These are phyloP conservation scores for Colletotrichum aenigma DNA, from an alignment of 2,329 filamentous ascomycete genomes.

Conservation along the genomic window DNA sequence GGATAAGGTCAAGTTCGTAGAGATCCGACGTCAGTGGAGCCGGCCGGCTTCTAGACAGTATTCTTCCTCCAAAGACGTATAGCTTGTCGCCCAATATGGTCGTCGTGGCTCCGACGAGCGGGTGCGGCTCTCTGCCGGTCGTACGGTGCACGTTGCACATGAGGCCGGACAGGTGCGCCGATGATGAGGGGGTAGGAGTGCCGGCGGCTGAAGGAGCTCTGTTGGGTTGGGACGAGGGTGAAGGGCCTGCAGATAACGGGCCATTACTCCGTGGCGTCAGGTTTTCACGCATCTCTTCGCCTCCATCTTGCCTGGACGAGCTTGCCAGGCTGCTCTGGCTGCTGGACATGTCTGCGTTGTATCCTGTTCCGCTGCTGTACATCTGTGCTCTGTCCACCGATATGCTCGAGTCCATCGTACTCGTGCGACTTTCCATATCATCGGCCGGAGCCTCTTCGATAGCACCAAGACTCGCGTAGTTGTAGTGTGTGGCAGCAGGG, in stretches of 20 bases:
- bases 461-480: constrained; percentile 29
- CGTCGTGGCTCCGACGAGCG: constrained; percentile 92
- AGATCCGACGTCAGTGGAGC: constrained; percentile 84
- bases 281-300: constrained; percentile 49
- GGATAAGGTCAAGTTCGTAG: constrained; percentile 91
- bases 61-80: constrained; percentile 93
- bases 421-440: constrained; percentile 46
- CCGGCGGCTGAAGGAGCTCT: constrained; percentile 41
- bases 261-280: constrained; percentile 58
- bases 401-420: constrained; percentile 52
- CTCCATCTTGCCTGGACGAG: constrained; percentile 40
- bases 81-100: constrained; percentile 95
- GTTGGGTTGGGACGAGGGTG: constrained; percentile 53
- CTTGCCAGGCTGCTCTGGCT: constrained; percentile 22
- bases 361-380: constrained; percentile 37
- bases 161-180: constrained; percentile 66
- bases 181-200: constrained; percentile 51
- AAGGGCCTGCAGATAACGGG: constrained; percentile 60
- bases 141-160: constrained; percentile 82
- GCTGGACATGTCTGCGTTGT: constrained; percentile 40
- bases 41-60: constrained; percentile 82
- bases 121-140: constrained; percentile 88
- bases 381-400: constrained; percentile 37
- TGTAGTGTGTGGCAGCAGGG: constrained; percentile 36
- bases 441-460: constrained; percentile 33